Conservation (phyloP, 371 early-diverging fungal species). For the Circinella umbellata region DNA sequence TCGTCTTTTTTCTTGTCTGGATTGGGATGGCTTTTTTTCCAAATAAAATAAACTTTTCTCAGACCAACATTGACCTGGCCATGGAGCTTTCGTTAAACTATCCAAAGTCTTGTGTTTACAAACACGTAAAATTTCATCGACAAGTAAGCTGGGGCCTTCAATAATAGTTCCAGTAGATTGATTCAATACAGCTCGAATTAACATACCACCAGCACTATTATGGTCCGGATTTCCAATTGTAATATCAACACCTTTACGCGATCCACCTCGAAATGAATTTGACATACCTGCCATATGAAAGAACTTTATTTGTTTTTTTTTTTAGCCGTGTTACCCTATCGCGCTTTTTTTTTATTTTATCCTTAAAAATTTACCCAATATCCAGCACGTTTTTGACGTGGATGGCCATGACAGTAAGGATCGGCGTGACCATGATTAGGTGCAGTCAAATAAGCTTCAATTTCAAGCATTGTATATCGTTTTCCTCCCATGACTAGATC, state of each 20-base stretch:
- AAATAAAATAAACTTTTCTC: slow-evolving; percentile 23
- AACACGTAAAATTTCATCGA: slow-evolving; percentile 39
- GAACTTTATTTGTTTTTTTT: slow-evolving; percentile 13
- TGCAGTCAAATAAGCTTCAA: slow-evolving; percentile 29
- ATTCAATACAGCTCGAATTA: slow-evolving; percentile 43
- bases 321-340: not conserved
- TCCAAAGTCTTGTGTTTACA: slow-evolving; percentile 21
- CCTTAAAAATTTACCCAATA: slow-evolving; percentile 16
- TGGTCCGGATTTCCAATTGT: slow-evolving; percentile 30
- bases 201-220: slow-evolving; percentile 47
- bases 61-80: slow-evolving; percentile 23
- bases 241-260: slow-evolving; percentile 53
- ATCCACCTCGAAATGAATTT: slow-evolving; percentile 47
- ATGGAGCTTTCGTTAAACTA: slow-evolving; percentile 17
- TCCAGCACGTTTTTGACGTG: slow-evolving; percentile 24
- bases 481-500: slow-evolving; percentile 20
- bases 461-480: slow-evolving; percentile 27
- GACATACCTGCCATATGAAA: slow-evolving; percentile 45
- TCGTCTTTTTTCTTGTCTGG: not conserved
- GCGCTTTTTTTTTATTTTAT: not conserved
- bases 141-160: slow-evolving; percentile 52
- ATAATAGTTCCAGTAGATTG: slow-evolving; percentile 28
- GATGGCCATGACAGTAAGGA: slow-evolving; percentile 31
- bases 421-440: slow-evolving; percentile 25
- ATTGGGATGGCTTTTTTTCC: slow-evolving; percentile 8